Evolutionary conservation across 1,284 basidiomycete species (phyloP), one percentile per base, ranked within the genome.

Genomic region (Testicularia cyperi): DNA sequence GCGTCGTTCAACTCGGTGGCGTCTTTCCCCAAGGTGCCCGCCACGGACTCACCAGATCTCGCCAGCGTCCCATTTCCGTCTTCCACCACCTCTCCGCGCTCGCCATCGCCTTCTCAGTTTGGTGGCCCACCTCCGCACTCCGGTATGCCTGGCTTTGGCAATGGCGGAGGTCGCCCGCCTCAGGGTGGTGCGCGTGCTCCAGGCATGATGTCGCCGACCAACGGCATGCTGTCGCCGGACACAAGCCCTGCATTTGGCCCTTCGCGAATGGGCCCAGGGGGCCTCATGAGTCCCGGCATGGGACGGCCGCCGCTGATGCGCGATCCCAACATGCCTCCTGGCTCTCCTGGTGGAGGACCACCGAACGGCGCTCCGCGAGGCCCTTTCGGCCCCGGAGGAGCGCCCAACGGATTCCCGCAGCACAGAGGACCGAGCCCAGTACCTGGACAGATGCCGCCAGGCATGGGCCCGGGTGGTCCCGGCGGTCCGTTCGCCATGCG

Each of bases 1-100:
- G 44, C 48, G 20, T 70, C 66, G 24, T 66, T 70, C 55, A 70
- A 60, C 29, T 68, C 65, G 40, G 54, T 68, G 4, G 62, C 55
- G 5, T 65, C 65, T 1, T 65, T 70, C 36, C 53, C 66, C 24
- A 60, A 66, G 35, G 49, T 34, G 13, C 28, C 41, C 26, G 52
- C 47, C 4, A 24, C 42, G 19, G 43, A 38, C 25, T 64, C 64
- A 19, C 64, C 64, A 2, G 64, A 64, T 28, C 45, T 60, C 5
- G 37, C 46, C 27, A 36, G 20, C 15, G 38, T 49, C 19, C 38
- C 38, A n/a, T n/a, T n/a, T n/a, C 32, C 31, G 10, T 34, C 39
- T 26, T 33, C 37, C 38, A 30, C 33, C 22, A 31, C 44, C 24
- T 48, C 58, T 19, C 48, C 58, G 10, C 53, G 53, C 7, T 56